These are phyloP conservation scores for Chenopodium quinoa DNA, from an alignment of 148 eudicot species.

Conservation along the genomic window DNA sequence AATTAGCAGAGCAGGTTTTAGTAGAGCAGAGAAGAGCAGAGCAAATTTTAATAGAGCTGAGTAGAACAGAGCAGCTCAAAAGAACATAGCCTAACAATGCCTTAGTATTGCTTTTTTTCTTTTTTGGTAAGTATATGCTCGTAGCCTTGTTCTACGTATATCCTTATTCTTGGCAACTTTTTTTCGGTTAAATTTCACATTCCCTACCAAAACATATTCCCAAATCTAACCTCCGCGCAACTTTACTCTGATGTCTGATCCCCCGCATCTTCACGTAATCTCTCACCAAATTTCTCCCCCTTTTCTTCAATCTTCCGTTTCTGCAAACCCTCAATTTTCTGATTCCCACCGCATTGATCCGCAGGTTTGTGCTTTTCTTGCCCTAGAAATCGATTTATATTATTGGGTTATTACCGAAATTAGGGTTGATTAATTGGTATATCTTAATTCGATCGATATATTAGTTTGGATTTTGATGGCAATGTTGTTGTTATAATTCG, in stretches of 20 bases:
- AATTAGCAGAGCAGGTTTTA: too few relatives aligned
- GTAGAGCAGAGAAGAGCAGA: too few relatives aligned
- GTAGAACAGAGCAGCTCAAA: too few relatives aligned
- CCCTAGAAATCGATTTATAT: not conserved
- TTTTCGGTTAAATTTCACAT: not conserved
- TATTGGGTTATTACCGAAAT: not conserved
- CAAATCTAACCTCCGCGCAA: not conserved
- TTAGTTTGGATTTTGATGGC: slow-evolving; percentile 2
- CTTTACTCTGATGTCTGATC: not conserved
- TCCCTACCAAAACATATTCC: not conserved
- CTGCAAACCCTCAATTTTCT: slow-evolving; percentile 13
- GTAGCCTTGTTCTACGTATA: too few relatives aligned
- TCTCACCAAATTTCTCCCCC: not conserved
- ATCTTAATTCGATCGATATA: not conserved
- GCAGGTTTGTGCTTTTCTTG: slow-evolving; percentile 16
- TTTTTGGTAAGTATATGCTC: too few relatives aligned
- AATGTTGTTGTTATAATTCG: not conserved
- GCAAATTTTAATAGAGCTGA: too few relatives aligned
- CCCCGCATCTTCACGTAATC: slow-evolving; percentile 4
- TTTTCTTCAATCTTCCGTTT: not conserved
- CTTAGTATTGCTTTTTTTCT: too few relatives aligned
- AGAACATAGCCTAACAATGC: too few relatives aligned
- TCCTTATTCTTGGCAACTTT: too few relatives aligned
- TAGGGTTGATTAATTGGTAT: not conserved
- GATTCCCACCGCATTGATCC: not conserved